Evolutionary conservation across 257 asterid genomes (phyloP).

Genomic region (Nicotiana noctiflora): DNA sequence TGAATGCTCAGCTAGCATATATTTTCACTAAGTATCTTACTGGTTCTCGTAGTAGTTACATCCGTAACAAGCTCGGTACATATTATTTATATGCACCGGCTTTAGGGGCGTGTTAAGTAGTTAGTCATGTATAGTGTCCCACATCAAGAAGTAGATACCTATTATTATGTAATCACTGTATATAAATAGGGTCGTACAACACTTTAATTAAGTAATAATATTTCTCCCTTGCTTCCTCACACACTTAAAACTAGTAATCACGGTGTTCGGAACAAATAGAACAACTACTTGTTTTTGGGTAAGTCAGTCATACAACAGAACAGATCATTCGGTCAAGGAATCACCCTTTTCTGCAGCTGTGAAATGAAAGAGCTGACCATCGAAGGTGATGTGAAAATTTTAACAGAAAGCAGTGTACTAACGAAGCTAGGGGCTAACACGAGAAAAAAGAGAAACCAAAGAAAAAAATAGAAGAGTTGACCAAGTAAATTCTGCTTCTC

Average conservation of each 20-base stretch:
- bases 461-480: neutral
- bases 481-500: neutral
- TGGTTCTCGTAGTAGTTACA: too few species aligned
- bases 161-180: too few species aligned
- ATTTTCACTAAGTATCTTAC: too few species aligned
- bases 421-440: neutral
- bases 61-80: too few species aligned
- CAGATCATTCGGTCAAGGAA: neutral
- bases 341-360: neutral
- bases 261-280: neutral
- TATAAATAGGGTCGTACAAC: too few species aligned
- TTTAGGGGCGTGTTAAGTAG: too few species aligned
- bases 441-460: neutral
- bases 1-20: too few species aligned
- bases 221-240: too few species aligned
- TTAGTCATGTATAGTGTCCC: too few species aligned
- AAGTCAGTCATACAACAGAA: neutral
- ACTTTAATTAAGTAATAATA: too few species aligned
- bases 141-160: too few species aligned
- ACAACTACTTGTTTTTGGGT: neutral
- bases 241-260: neutral
- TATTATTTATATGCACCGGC: too few species aligned
- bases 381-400: neutral
- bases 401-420: neutral
- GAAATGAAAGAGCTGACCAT: neutral